Evolutionary conservation across 805 yeast genomes (phyloP).

Genomic region (Blastobotrys chiropterorum): DNA sequence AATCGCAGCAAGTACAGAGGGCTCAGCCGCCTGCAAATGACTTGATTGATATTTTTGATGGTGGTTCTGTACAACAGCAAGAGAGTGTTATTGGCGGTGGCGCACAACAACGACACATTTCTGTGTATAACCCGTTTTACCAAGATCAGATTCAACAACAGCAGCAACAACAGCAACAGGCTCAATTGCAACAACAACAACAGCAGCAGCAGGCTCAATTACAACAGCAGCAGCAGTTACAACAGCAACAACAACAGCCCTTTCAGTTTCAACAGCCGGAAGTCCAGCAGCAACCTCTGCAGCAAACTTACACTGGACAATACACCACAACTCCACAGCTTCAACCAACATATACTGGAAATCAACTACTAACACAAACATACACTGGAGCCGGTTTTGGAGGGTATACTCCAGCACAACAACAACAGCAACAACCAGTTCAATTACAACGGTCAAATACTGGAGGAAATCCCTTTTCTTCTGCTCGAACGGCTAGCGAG

Average conservation of each 20-base stretch:
- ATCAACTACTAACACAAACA: background rate
- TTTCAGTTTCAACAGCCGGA: constrained; percentile 16
- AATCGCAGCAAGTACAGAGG: constrained; percentile 1
- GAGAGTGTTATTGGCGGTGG: constrained; percentile 6
- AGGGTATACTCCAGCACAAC: constrained; percentile 8
- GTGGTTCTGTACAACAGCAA: constrained; percentile 10
- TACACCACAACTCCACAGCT: background rate
- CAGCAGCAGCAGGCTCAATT: constrained; percentile 9
- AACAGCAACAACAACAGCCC: constrained; percentile 14
- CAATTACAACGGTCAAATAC: constrained; percentile 16
- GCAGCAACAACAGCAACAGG: constrained; percentile 21
- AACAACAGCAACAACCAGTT: constrained; percentile 15
- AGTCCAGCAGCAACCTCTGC: constrained; percentile 16
- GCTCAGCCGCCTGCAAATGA: constrained; percentile 38
- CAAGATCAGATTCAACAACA: constrained; percentile 9
- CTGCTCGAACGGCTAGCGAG: constrained; percentile 6
- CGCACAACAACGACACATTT: constrained; percentile 22
- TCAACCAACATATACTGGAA: constrained; percentile 1
- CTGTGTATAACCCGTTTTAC: constrained; percentile 19
- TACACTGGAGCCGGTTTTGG: constrained; percentile 8
- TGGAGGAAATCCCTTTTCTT: constrained; percentile 20
- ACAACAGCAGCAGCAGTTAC: constrained; percentile 13
- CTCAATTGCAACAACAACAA: constrained; percentile 9
- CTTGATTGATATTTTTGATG: constrained; percentile 71
- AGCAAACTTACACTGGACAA: constrained; percentile 9